Evolutionary conservation across 108 stramenopile genomes (phyloP), one percentile per base, ranked within the genome.

Genomic region (Nannochloropsis gaditana): DNA sequence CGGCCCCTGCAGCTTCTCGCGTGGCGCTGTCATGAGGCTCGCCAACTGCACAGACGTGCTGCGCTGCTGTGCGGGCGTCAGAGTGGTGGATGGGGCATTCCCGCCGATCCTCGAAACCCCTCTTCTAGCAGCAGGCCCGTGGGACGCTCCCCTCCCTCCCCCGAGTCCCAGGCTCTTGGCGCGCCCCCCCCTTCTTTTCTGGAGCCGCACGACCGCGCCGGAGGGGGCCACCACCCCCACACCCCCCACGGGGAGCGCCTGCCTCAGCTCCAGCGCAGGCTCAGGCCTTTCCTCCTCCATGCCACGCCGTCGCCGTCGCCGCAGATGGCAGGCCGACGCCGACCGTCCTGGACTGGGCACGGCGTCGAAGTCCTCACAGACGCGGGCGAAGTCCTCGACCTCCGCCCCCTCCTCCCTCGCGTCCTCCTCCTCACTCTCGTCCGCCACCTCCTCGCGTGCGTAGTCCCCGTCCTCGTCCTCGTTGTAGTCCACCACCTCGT

Each of bases 401-500:
- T 73, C 59, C 19, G 15, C 59, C 19, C n/a, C 59, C 59, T 73
- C 59, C 4, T 73, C 59, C 19, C n/a, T n/a, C 5, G 2, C 59
- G 59, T 73, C 59, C 59, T 73, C 59, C 19, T 73, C 59, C 59
- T 73, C 59, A n/a, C 59, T 73, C 15, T 73, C 59, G n/a, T 73
- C 59, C 59, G 15, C 59, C 59, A 73, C 59, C 59, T 73, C 59
- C 8, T 73, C 59, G n/a, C n/a, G 59, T n/a, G n/a, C 59, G 59
- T 73, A 73, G 59, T 73, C 59, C 59, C n/a, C 59, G 59, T 73
- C 59, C 59, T 73, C 59, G 59, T 73, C 59, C 59, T 73, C 59
- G n/a, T 73, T n/a, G 59, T 73, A 73, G 59, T 73, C 59, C 19
- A 2, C n/a, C 4, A 73, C n/a, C n/a, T 73, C 59, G n/a, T 73